Conservation (phyloP, 495 filamentous ascomycete species). For the Viridothelium virens region DNA sequence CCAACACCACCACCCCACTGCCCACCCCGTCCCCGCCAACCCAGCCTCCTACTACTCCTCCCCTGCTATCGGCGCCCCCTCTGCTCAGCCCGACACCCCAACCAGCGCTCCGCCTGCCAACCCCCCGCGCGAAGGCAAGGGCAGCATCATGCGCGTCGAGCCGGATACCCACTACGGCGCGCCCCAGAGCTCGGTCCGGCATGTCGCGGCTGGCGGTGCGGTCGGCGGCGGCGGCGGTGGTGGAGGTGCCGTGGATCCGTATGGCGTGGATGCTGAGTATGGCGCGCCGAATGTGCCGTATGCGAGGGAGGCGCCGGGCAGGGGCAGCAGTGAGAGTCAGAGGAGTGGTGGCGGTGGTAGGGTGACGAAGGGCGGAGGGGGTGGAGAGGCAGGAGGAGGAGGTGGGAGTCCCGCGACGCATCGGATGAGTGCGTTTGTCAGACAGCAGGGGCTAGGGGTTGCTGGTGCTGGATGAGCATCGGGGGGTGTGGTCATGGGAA, state of each 20-base stretch:
- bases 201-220: background rate
- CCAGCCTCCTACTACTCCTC: constrained; percentile 15
- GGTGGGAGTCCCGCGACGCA: constrained; percentile 1
- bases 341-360: background rate
- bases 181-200: background rate
- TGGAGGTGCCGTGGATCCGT: background rate
- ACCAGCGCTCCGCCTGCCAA: background rate
- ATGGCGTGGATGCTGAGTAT: background rate
- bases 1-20: background rate
- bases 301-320: background rate
- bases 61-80: constrained; percentile 8
- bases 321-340: constrained; percentile 3
- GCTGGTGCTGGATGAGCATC: background rate
- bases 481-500: background rate
- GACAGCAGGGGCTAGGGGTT: constrained; percentile 1
- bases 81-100: background rate
- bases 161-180: background rate
- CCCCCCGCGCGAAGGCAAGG: constrained; percentile 7
- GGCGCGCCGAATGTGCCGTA: constrained; percentile 6
- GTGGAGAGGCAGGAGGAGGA: background rate
- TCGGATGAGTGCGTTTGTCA: constrained; percentile 10
- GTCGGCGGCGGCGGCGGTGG: background rate
- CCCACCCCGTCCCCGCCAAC: constrained; percentile 15
- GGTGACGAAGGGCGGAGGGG: background rate
- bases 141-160: constrained; percentile 12